Evolutionary conservation across 2,329 filamentous ascomycete species (phyloP).

Genomic region (Hymenoscyphus infarciens): DNA sequence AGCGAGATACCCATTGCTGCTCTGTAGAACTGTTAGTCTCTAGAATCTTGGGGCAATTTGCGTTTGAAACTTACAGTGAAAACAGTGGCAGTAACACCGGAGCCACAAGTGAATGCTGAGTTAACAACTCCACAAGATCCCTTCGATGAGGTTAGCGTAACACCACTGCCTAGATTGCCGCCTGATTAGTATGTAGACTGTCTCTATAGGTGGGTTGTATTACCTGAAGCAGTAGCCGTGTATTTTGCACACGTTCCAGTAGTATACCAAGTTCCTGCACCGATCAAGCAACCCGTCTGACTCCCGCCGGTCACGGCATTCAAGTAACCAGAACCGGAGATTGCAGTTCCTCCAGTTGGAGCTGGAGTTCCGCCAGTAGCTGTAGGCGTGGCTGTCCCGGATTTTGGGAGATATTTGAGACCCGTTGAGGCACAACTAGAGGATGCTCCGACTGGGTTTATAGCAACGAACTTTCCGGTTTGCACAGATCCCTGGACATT

Average conservation of each 20-base stretch:
- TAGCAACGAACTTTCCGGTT: constrained; percentile 46
- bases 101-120: constrained; percentile 53
- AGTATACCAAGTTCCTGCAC: constrained; percentile 63
- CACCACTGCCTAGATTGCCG: constrained; percentile 25
- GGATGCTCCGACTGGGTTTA: constrained; percentile 23
- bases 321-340: constrained; percentile 56
- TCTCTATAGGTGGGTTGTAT: constrained; percentile 27
- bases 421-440: constrained; percentile 60
- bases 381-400: constrained; percentile 36
- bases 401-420: constrained; percentile 53
- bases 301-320: constrained; percentile 49
- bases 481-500: constrained; percentile 51
- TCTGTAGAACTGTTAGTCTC: constrained; percentile 11
- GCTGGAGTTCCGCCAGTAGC: constrained; percentile 27
- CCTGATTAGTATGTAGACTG: neutral
- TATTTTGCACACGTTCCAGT: constrained; percentile 66
- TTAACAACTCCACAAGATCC: constrained; percentile 54
- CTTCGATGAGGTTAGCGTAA: constrained; percentile 54
- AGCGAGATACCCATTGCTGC: constrained; percentile 25
- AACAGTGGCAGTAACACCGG: constrained; percentile 40
- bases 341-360: constrained; percentile 34
- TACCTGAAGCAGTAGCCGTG: constrained; percentile 50
- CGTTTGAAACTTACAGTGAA: constrained; percentile 33
- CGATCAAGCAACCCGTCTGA: constrained; percentile 64
- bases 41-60: neutral